Conservation (phyloP, 1,139 yeast species). For the Candida pseudoviswanathii region DNA sequence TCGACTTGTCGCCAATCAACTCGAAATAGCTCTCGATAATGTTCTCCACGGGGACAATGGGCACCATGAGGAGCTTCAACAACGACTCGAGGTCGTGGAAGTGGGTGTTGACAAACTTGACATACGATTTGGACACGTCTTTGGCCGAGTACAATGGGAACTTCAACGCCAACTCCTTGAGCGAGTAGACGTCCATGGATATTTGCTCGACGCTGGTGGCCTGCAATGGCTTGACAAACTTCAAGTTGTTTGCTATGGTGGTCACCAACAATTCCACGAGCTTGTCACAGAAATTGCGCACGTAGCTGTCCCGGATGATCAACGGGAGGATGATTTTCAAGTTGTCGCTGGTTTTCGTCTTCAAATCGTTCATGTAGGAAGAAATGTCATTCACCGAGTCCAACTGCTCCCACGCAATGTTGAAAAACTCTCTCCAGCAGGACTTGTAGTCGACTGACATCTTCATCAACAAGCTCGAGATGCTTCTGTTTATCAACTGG, state of each 20-base stretch:
- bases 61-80: slow-evolving; percentile 65
- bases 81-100: slow-evolving; percentile 60
- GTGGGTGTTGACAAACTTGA: slow-evolving; percentile 51
- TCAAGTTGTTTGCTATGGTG: slow-evolving; percentile 60
- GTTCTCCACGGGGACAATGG: slow-evolving; percentile 61
- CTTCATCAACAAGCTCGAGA: slow-evolving; percentile 58
- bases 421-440: slow-evolving; percentile 85
- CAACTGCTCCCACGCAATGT: slow-evolving; percentile 72
- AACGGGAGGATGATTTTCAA: slow-evolving; percentile 55
- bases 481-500: slow-evolving; percentile 59
- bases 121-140: slow-evolving; percentile 40
- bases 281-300: slow-evolving; percentile 74
- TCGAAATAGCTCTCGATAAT: slow-evolving; percentile 68
- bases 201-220: slow-evolving; percentile 81
- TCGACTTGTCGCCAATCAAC: slow-evolving; percentile 65
- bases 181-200: slow-evolving; percentile 64
- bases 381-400: slow-evolving; percentile 71
- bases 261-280: slow-evolving; percentile 65
- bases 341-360: slow-evolving; percentile 46
- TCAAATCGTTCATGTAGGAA: slow-evolving; percentile 63
- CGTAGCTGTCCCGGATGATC: slow-evolving; percentile 70
- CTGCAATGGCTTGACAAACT: slow-evolving; percentile 63
- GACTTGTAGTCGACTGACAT: slow-evolving; percentile 64
- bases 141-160: slow-evolving; percentile 50
- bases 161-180: slow-evolving; percentile 56